These are phyloP conservation scores for Endogone sp. DNA, from an alignment of 192 early-diverging fungal genomes.

Conservation along the genomic window DNA sequence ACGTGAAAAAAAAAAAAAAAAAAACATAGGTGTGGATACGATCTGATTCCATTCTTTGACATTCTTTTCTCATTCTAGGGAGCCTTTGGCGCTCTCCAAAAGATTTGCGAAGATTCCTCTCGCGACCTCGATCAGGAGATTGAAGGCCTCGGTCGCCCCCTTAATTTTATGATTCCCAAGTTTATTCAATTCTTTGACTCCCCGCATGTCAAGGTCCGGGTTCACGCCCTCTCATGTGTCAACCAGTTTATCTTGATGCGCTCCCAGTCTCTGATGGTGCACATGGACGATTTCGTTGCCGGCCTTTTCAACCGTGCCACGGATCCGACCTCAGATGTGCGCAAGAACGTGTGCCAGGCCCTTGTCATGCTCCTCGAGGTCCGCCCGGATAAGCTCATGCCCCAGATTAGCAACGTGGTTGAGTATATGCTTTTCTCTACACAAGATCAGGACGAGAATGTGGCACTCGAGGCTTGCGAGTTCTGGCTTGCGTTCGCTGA, in stretches of 20 bases:
- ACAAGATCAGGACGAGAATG: slow-evolving; percentile 76
- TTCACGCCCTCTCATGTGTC: slow-evolving; percentile 74
- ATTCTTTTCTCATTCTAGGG: slow-evolving; percentile 51
- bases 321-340: slow-evolving; percentile 79
- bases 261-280: slow-evolving; percentile 65
- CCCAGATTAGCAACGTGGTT: slow-evolving; percentile 84
- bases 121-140: slow-evolving; percentile 72
- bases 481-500: slow-evolving; percentile 99
- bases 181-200: slow-evolving; percentile 84
- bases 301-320: slow-evolving; percentile 81
- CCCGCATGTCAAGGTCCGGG: slow-evolving; percentile 69
- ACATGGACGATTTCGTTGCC: slow-evolving; percentile 68
- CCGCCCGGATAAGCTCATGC: slow-evolving; percentile 78
- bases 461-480: slow-evolving; percentile 98
- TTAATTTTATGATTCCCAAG: slow-evolving; percentile 86
- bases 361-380: slow-evolving; percentile 88
- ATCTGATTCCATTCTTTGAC: not conserved
- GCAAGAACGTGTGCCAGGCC: slow-evolving; percentile 91
- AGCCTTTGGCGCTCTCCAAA: slow-evolving; percentile 81
- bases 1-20: no score
- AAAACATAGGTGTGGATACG: not conserved
- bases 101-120: slow-evolving; percentile 95
- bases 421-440: slow-evolving; percentile 96
- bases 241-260: slow-evolving; percentile 85
- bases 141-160: slow-evolving; percentile 66